Conservation (phyloP, 1,139 yeast species). For the Yamadazyma membranifaciens region DNA sequence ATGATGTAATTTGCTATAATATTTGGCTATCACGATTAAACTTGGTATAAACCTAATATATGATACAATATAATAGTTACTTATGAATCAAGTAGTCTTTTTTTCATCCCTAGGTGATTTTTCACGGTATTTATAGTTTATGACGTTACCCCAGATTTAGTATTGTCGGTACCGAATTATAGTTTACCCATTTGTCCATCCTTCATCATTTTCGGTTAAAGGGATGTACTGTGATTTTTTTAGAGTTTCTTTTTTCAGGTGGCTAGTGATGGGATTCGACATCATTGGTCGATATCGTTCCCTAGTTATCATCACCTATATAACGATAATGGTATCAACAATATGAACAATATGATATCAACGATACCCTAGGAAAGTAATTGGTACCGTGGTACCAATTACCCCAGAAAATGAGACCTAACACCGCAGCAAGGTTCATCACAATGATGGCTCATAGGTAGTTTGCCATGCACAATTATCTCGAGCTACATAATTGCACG, state of each 20-base stretch:
- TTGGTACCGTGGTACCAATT: no score
- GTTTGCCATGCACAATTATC: not conserved
- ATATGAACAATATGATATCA: no score
- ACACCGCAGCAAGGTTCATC: no score
- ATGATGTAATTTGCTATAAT: conserved; percentile 16
- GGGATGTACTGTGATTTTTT: not conserved
- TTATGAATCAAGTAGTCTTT: not conserved
- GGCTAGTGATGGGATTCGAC: no score
- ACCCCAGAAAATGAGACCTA: no score
- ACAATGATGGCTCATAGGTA: not conserved
- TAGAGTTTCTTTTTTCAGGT: not conserved
- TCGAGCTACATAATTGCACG: not conserved
- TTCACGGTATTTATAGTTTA: conserved; percentile 5
- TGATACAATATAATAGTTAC: no score
- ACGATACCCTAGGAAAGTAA: no score
- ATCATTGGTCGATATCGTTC: no score
- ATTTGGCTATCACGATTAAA: no score
- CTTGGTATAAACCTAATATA: no score
- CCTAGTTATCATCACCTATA: no score
- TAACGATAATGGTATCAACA: no score
- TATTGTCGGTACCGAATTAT: not conserved
- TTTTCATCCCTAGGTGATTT: conserved; percentile 1
- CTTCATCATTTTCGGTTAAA: conserved; percentile 2
- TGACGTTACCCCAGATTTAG: conserved; percentile 7
- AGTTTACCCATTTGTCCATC: conserved; percentile 4